A percentile compares a stretch with the other conserved stretches of the same genome.
These are phyloP conservation scores for Phytophthora tubulina DNA, from an alignment of 352 stramenopile species.

Conservation along the genomic window DNA sequence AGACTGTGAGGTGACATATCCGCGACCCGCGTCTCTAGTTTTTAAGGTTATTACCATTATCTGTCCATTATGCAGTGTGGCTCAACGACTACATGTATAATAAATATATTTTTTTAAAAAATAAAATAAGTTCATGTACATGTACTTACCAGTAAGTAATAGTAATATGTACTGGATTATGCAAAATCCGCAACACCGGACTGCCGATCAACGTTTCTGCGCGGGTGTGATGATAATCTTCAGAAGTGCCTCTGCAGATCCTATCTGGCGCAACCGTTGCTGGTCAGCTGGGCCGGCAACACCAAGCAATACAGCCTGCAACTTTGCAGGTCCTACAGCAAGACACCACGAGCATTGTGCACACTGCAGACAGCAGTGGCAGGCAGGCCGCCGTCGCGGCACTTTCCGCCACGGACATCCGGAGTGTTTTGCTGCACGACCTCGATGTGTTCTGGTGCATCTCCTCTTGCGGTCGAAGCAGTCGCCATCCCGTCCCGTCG, in stretches of 20 bases:
- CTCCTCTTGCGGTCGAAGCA: conserved; percentile 2
- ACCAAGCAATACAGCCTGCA: too few relatives aligned
- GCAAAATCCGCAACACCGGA: conserved; percentile 19
- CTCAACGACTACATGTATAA: too few relatives aligned
- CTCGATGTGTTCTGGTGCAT: conserved; percentile 25
- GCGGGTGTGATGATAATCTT: conserved; percentile 20
- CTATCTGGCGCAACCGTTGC: background rate
- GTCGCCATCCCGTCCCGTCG: conserved; percentile 39
- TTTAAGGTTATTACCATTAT: too few relatives aligned
- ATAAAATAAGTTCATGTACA: too few relatives aligned
- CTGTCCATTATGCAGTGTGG: too few relatives aligned
- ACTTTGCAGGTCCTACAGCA: too few relatives aligned
- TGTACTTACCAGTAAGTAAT: too few relatives aligned
- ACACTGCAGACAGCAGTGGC: background rate
- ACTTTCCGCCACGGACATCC: background rate
- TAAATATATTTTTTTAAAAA: too few relatives aligned
- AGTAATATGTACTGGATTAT: background rate
- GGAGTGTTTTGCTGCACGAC: conserved; percentile 26
- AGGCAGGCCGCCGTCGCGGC: too few relatives aligned
- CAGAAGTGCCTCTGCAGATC: conserved; percentile 25
- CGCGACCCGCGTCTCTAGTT: too few relatives aligned
- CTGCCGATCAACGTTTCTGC: conserved; percentile 11
- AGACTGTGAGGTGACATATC: too few relatives aligned
- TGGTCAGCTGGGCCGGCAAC: background rate
- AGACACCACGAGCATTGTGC: background rate